Percentiles rank a stretch among this genome's conserved stretches.
Conservation (phyloP, 2,329 filamentous ascomycete genomes). For the Fusarium ambrosium region DNA sequence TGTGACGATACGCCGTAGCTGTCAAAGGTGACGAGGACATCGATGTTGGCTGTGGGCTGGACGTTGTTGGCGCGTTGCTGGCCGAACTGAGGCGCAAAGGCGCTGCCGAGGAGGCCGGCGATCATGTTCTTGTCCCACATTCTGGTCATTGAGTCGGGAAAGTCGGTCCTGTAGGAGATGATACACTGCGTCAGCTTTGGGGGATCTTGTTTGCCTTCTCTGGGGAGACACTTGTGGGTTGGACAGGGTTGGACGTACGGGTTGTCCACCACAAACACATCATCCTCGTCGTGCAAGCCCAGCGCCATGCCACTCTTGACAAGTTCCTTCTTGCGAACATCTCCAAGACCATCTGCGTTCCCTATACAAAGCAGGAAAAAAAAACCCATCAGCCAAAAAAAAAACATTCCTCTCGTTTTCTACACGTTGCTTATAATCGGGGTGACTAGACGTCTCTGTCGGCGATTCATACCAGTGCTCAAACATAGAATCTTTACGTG, state of each 20-base stretch:
- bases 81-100: slow-evolving; percentile 78
- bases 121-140: slow-evolving; percentile 82
- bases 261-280: slow-evolving; percentile 89
- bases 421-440: slow-evolving; percentile 12
- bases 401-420: slow-evolving; percentile 13
- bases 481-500: slow-evolving; percentile 95
- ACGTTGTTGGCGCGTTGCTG: slow-evolving; percentile 49
- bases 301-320: slow-evolving; percentile 82
- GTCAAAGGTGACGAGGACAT: slow-evolving; percentile 93
- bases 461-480: slow-evolving; percentile 74
- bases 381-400: slow-evolving; percentile 37
- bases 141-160: slow-evolving; percentile 89
- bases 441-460: slow-evolving; percentile 13
- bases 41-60: slow-evolving; percentile 70
- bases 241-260: slow-evolving; percentile 61
- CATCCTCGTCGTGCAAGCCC: slow-evolving; percentile 79
- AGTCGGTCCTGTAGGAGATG: slow-evolving; percentile 62
- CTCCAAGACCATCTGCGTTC: slow-evolving; percentile 88
- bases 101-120: slow-evolving; percentile 75
- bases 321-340: slow-evolving; percentile 85
- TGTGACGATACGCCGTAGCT: slow-evolving; percentile 84
- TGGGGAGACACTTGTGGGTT: not conserved
- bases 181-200: slow-evolving; percentile 12
- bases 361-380: slow-evolving; percentile 60
- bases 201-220: not conserved